Evolutionary conservation across 2,329 filamentous ascomycete species (phyloP).

Genomic region (Coniochaeta sp.): DNA sequence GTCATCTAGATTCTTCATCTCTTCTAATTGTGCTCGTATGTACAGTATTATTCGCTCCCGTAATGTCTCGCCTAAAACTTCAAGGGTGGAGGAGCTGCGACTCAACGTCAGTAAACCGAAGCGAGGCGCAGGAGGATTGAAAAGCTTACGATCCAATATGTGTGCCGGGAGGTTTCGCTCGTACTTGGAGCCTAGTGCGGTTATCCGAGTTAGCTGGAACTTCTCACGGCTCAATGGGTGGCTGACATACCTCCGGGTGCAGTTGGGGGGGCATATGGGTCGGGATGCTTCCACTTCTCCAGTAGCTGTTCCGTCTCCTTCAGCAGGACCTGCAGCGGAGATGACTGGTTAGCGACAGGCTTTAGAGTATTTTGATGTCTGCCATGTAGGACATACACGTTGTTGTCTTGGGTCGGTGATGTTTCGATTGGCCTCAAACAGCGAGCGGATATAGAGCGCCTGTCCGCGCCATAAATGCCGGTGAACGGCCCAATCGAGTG

Average conservation of each 20-base stretch:
- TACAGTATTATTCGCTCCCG: conserved; percentile 20
- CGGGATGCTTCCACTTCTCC: conserved; percentile 94
- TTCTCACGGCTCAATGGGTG: not conserved
- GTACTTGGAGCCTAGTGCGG: conserved; percentile 74
- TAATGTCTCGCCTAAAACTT: conserved; percentile 29
- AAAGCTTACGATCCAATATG: conserved; percentile 68
- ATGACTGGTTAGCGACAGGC: conserved; percentile 7
- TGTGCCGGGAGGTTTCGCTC: conserved; percentile 85
- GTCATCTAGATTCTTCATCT: not conserved
- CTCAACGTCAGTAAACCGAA: conserved; percentile 11
- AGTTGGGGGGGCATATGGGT: conserved; percentile 83
- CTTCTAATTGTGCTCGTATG: conserved; percentile 13
- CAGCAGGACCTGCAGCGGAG: conserved; percentile 59
- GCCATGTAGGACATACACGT: conserved; percentile 49
- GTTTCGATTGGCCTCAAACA: conserved; percentile 90
- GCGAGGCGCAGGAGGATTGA: not conserved
- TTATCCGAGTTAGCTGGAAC: conserved; percentile 3
- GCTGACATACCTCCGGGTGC: conserved; percentile 76
- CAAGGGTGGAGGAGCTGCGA: conserved; percentile 40
- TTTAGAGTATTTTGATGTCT: not conserved
- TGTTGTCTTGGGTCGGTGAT: conserved; percentile 79
- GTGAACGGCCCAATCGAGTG: conserved; percentile 93
- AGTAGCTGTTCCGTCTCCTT: conserved; percentile 83
- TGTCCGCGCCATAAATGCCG: conserved; percentile 91
- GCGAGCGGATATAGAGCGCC: conserved; percentile 86